phyloP scores from a whole-genome alignment of 108 stramenopile genomes.

The Pseudonitzschia multiseries region DNA sequence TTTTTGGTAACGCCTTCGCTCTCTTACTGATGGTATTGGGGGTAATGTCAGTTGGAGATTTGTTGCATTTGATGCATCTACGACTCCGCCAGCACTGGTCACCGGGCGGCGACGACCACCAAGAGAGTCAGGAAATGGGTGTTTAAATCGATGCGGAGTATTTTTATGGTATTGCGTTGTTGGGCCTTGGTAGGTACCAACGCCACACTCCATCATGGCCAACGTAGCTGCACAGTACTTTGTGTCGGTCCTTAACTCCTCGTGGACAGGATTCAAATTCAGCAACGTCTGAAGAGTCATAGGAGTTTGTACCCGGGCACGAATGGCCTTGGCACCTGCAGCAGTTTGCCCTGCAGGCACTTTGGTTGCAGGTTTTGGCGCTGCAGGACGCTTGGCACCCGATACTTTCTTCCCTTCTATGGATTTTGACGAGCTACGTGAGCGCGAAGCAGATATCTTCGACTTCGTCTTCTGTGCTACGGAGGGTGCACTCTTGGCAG shows the following conservation, averaged over 20 bases:
- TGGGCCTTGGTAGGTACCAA: slow-evolving; percentile 40
- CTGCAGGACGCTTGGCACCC: slow-evolving; percentile 16
- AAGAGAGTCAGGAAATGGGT: slow-evolving; percentile 53
- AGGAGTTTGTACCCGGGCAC: slow-evolving; percentile 35
- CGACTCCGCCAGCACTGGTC: slow-evolving; percentile 6
- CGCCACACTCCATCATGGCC: slow-evolving; percentile 62
- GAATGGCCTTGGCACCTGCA: slow-evolving; percentile 36
- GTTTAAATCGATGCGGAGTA: slow-evolving; percentile 44
- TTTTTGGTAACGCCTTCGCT: slow-evolving; percentile 30
- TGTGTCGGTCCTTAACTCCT: slow-evolving; percentile 48
- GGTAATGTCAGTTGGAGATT: slow-evolving; percentile 29
- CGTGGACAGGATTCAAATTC: slow-evolving; percentile 56
- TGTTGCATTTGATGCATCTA: slow-evolving; percentile 14
- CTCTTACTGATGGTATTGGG: slow-evolving; percentile 41
- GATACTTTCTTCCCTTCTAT: background rate
- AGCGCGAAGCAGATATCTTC: slow-evolving; percentile 1
- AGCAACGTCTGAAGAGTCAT: slow-evolving; percentile 47
- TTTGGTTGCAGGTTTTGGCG: slow-evolving; percentile 12
- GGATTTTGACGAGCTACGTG: slow-evolving; percentile 6
- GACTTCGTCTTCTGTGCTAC: background rate
- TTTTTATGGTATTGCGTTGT: slow-evolving; percentile 35
- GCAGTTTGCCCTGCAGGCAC: slow-evolving; percentile 14
- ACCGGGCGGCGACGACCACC: slow-evolving; percentile 42
- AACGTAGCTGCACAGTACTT: slow-evolving; percentile 50
- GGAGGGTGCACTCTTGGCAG: background rate